phyloP scores from a whole-genome alignment of 371 early-diverging fungal genomes.

The Apophysomyces ossiformis region DNA sequence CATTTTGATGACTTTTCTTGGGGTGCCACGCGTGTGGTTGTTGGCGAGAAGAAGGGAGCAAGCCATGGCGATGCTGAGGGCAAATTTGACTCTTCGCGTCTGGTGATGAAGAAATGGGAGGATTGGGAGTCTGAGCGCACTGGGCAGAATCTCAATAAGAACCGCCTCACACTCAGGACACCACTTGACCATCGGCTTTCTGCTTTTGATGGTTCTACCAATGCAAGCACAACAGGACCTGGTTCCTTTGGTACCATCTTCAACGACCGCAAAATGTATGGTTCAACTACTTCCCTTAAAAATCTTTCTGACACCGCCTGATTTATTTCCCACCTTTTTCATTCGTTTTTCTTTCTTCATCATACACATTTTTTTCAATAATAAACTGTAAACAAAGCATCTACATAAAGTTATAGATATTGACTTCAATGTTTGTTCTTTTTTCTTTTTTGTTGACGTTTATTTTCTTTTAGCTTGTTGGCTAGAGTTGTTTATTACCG shows the following conservation, averaged over 20 bases:
- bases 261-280: constrained; percentile 55
- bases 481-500: background rate
- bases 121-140: constrained; percentile 77
- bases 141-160: constrained; percentile 38
- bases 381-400: constrained; percentile 12
- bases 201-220: constrained; percentile 33
- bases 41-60: constrained; percentile 71
- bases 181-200: constrained; percentile 29
- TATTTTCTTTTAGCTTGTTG: too few relatives aligned
- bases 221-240: constrained; percentile 25
- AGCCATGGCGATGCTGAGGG: constrained; percentile 66
- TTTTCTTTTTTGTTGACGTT: background rate
- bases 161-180: constrained; percentile 36
- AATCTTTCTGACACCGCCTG: background rate
- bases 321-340: background rate
- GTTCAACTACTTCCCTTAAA: constrained; percentile 33
- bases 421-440: background rate
- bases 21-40: constrained; percentile 85
- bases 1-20: constrained; percentile 97
- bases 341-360: background rate
- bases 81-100: constrained; percentile 67
- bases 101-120: constrained; percentile 70
- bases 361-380: background rate
- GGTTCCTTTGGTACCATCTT: constrained; percentile 49
- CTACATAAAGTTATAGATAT: background rate